Conservation (phyloP, 805 yeast species). For the Metschnikowia borealis region DNA sequence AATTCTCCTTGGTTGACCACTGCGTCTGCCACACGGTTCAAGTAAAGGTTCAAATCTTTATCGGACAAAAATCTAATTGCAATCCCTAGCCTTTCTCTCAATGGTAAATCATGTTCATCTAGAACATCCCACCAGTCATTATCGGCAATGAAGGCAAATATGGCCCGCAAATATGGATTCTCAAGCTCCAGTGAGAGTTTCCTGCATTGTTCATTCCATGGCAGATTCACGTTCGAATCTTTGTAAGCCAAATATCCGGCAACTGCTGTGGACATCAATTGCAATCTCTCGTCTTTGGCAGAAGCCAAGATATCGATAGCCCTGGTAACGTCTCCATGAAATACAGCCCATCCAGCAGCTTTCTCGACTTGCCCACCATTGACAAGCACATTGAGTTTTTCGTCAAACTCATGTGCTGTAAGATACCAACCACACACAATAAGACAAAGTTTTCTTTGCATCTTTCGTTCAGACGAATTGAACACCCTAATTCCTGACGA, state of each 20-base stretch:
- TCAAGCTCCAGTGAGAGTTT: constrained; percentile 82
- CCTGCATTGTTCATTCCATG: constrained; percentile 94
- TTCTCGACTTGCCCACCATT: constrained; percentile 64
- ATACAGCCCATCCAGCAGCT: constrained; percentile 98
- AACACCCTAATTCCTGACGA: constrained; percentile 45
- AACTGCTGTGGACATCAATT: constrained; percentile 87
- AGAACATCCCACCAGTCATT: constrained; percentile 95
- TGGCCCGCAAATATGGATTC: constrained; percentile 84
- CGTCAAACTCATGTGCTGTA: constrained; percentile 69
- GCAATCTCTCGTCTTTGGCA: constrained; percentile 65
- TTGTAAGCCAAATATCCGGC: constrained; percentile 67
- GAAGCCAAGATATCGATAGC: constrained; percentile 77
- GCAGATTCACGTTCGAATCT: constrained; percentile 54
- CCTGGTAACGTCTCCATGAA: constrained; percentile 78
- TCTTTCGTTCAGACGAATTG: constrained; percentile 46
- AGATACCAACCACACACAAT: constrained; percentile 90
- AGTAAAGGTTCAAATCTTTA: constrained; percentile 66
- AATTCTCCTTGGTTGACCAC: constrained; percentile 79
- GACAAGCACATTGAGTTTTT: constrained; percentile 55
- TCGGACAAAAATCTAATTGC: constrained; percentile 84
- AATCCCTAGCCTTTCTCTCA: constrained; percentile 85
- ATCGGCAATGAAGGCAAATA: constrained; percentile 90
- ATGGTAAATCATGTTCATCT: constrained; percentile 83
- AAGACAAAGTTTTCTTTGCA: constrained; percentile 74
- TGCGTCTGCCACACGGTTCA: constrained; percentile 63